Evolutionary conservation across 345 rosid species (phyloP).

Genomic region (Euphorbia pulcherrima): DNA sequence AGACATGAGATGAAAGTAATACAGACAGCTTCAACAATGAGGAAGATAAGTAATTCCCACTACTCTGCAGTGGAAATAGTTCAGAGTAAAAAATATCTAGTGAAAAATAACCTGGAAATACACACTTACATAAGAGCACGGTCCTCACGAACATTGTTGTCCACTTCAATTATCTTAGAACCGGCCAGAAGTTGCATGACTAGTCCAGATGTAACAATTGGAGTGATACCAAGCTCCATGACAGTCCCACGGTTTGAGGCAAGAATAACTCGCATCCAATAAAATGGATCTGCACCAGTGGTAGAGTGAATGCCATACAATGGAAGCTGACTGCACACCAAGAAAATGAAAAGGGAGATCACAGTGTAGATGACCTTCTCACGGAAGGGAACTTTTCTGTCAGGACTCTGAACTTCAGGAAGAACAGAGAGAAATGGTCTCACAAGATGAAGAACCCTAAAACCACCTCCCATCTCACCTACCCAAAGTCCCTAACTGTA

Average conservation of each 20-base stretch:
- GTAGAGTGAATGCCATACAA: constrained; percentile 71
- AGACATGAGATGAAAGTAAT: neutral
- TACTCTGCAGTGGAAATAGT: neutral
- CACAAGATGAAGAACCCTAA: constrained; percentile 22
- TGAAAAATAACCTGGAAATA: too few relatives aligned
- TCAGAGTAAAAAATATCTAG: too few relatives aligned
- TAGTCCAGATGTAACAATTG: constrained; percentile 63
- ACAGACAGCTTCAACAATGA: neutral
- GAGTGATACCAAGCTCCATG: constrained; percentile 76
- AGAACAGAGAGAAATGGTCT: constrained; percentile 47
- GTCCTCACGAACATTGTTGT: constrained; percentile 67
- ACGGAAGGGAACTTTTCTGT: constrained; percentile 60
- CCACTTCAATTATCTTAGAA: constrained; percentile 69
- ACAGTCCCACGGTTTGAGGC: constrained; percentile 75
- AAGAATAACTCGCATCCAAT: constrained; percentile 79
- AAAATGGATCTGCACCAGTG: constrained; percentile 65
- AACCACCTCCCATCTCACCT: constrained; percentile 21
- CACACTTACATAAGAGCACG: constrained; percentile 57
- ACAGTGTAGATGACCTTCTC: constrained; percentile 59
- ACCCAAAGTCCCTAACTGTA: neutral
- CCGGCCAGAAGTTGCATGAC: constrained; percentile 71
- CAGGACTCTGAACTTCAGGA: constrained; percentile 62
- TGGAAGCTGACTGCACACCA: constrained; percentile 73
- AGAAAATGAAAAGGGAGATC: constrained; percentile 56
- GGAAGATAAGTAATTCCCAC: too few relatives aligned